These are phyloP conservation scores for Earliella scabrosa DNA, from an alignment of 1,284 basidiomycete species.

Conservation along the genomic window DNA sequence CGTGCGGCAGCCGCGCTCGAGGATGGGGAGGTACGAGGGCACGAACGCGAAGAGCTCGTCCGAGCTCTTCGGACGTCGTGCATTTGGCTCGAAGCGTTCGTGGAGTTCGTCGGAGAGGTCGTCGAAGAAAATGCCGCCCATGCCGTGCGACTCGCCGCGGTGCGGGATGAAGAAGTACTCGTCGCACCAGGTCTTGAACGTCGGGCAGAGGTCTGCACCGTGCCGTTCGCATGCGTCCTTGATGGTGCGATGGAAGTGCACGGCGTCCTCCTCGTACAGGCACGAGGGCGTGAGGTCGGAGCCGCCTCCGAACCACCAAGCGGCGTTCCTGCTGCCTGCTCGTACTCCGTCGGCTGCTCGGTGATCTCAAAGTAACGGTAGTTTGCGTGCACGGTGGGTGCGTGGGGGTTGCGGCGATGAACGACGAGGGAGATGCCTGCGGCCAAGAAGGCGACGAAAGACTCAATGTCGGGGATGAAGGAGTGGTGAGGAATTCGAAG, in stretches of 20 bases:
- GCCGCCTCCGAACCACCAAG: conserved; percentile 99
- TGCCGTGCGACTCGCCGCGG: conserved; percentile 85
- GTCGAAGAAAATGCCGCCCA: conserved; percentile 98
- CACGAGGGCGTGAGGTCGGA: conserved; percentile 95
- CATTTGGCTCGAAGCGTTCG: conserved; percentile 52
- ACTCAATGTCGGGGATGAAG: conserved; percentile 68
- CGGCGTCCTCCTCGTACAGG: conserved; percentile 86
- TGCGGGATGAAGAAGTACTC: conserved; percentile 97
- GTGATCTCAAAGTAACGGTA: conserved; percentile 97
- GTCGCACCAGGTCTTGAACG: conserved; percentile 97
- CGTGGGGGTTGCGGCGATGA: conserved; percentile 91
- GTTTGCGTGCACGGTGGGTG: conserved; percentile 95
- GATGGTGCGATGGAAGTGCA: conserved; percentile 85
- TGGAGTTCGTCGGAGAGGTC: conserved; percentile 75
- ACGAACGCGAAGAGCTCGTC: conserved; percentile 84
- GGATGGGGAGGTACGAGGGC: conserved; percentile 88
- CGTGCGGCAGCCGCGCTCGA: conserved; percentile 58
- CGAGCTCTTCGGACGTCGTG: conserved; percentile 50
- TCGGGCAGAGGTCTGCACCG: conserved; percentile 71
- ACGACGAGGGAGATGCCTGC: conserved; percentile 92
- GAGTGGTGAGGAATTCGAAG: conserved; percentile 89
- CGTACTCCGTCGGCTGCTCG: conserved; percentile 45
- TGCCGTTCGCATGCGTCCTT: conserved; percentile 81
- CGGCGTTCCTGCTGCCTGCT: conserved; percentile 41
- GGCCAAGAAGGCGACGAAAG: conserved; percentile 89